Base-by-base conservation (phyloP, 2,329 filamentous ascomycete genomes). In the Neonectria sp. region DNA sequence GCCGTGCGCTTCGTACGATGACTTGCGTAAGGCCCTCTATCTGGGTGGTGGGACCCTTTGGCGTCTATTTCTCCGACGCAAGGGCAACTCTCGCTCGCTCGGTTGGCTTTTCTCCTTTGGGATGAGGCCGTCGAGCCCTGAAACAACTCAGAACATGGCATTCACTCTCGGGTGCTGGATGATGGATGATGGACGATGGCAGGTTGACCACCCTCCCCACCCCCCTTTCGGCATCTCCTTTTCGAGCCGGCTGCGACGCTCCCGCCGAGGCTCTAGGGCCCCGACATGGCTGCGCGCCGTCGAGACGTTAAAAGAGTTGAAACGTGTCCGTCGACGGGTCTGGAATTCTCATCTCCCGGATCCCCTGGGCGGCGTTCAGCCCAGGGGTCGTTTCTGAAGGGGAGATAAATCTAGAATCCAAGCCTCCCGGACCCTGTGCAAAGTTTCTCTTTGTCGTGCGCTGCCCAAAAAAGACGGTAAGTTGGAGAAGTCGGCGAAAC, bases 391-490 rank as follows among this genome's bases (percentile, higher is more conserved):
- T 24, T 17, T 15, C 25, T 17, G 17, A 21, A 27, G 27, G 21
- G 57, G 49, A 60, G 37, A 17, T 33, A 29, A 63, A 63, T 67
- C 68, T 59, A 66, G 63, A 71, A 60, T 67, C 6, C 60, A 63
- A 53, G 24, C 40, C 29, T 55, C 59, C 58, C 43, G 65, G 33
- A 61, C 60, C 67, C 64, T 69, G 70, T 75, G 60, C 60, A 64
- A 75, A 63, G 61, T 65, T 73, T 57, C 37, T 46, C 46, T 43
- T 51, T 9, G 40, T 21, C 12, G 25, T 59, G 31, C 48, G 63
- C 4, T 61, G 55, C 33, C 70, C 60, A 63, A 63, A 53, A 68
- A 70, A 63, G 40, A 68, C 69, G 73, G 73, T 72, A 74, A 74
- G 59, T 72, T 67, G 45, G 40, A 51, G 31, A 48, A 56, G 66